Percentiles rank a stretch among this genome's conserved stretches.
Evolutionary conservation across 495 filamentous ascomycete genomes (phyloP).

Genomic region (Echria macrotheca): DNA sequence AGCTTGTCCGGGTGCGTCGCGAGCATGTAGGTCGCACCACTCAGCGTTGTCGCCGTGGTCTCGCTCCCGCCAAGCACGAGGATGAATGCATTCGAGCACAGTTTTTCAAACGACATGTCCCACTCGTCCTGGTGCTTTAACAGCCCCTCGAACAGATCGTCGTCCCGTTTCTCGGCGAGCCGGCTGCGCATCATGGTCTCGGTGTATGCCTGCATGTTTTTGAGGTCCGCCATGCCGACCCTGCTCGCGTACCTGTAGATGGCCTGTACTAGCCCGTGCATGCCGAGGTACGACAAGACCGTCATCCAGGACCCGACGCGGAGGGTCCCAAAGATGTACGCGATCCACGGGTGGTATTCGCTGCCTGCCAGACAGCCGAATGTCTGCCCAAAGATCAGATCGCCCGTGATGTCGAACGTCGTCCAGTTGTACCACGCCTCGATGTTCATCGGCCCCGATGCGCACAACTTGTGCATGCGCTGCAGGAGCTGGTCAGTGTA

Average conservation of each 20-base stretch:
- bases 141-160: constrained; percentile 38
- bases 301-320: constrained; percentile 23
- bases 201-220: too few species aligned
- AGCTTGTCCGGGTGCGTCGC: constrained; percentile 37
- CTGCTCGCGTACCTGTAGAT: background rate
- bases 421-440: constrained; percentile 48
- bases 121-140: constrained; percentile 27
- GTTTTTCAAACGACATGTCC: constrained; percentile 3
- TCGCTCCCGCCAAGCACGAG: constrained; percentile 32
- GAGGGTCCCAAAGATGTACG: constrained; percentile 25
- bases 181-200: constrained; percentile 24
- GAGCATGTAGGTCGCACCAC: constrained; percentile 44
- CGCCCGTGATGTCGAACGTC: constrained; percentile 54
- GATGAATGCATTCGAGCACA: constrained; percentile 13
- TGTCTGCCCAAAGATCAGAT: constrained; percentile 49
- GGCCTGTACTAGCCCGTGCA: constrained; percentile 8
- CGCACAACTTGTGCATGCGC: constrained; percentile 21
- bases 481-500: constrained; percentile 36
- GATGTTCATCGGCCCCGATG: constrained; percentile 24
- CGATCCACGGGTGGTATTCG: constrained; percentile 30
- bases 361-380: constrained; percentile 41
- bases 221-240: too few species aligned
- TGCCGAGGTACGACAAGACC: constrained; percentile 19
- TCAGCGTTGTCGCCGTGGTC: constrained; percentile 49
- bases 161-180: constrained; percentile 24